These are phyloP conservation scores for Diospyros kaki DNA, from an alignment of 148 eudicot species.

Conservation along the genomic window DNA sequence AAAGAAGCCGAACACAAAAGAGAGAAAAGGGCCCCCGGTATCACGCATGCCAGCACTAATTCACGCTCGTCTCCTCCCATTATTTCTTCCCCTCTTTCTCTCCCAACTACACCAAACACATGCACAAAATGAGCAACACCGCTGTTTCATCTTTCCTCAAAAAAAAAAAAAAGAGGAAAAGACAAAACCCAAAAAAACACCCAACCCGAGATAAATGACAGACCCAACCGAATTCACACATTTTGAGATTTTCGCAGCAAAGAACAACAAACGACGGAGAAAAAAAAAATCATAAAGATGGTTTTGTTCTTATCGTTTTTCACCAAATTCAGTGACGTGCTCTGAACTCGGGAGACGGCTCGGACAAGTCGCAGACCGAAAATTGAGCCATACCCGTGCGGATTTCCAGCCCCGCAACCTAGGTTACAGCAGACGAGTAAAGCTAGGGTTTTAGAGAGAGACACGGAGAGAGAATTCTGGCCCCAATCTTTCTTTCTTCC, in stretches of 20 bases:
- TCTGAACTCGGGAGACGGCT: no score
- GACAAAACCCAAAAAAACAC: background rate
- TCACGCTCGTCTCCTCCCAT: slow-evolving; percentile 57
- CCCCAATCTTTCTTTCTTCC: no score
- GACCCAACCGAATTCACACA: slow-evolving; percentile 3
- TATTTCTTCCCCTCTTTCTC: slow-evolving; percentile 28
- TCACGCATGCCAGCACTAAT: slow-evolving; percentile 58
- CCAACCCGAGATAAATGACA: background rate
- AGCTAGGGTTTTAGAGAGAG: no score
- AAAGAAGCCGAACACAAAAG: slow-evolving; percentile 64
- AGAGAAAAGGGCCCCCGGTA: slow-evolving; percentile 67
- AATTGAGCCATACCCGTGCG: no score
- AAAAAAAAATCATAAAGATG: no score
- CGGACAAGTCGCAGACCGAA: no score
- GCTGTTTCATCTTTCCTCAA: background rate
- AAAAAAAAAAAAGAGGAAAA: background rate
- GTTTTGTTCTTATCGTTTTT: no score
- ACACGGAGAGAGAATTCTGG: no score
- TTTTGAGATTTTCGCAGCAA: background rate
- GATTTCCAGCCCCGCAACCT: no score
- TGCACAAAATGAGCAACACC: slow-evolving; percentile 1
- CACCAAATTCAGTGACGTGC: no score
- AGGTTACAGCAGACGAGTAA: no score
- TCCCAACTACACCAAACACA: slow-evolving; percentile 28
- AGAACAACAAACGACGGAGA: background rate